Evolutionary conservation across 2,329 filamentous ascomycete species (phyloP), one percentile per base, ranked within the genome.

Genomic region (Alternaria sp.): DNA sequence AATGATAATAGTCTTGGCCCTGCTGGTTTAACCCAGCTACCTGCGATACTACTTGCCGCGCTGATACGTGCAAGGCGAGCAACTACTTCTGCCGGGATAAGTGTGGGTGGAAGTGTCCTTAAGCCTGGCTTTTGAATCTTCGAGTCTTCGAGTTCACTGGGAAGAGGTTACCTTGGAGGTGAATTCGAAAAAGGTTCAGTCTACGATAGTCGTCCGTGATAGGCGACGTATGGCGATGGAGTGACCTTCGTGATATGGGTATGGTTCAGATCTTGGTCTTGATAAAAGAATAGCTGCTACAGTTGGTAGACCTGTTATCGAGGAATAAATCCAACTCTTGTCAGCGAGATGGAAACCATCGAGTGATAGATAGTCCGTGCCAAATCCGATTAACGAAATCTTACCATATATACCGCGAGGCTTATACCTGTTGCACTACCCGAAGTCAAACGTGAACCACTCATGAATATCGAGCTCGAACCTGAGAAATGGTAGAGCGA

Each of bases 21-120:
- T 57, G 54, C 44, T 57, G 28, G 44, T 32, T 57, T 26, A 49
- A 47, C 28, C 54, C 54, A 12, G 12, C 11, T n/a, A 13, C 23
- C 17, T 57, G 54, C 13, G 21, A 32, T n/a, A 12, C 8, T 9
- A 13, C 25, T 32, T 57, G 44, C 54, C 40, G 44, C 4, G 11
- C 19, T 26, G 44, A 57, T 2, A 57, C 54, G 7, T 57, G 54
- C 21, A 44, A 43, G 15, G 13, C 15, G 25, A 32, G 15, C 15
- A 4, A 21, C 10, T 19, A 19, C 13, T 57, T 32, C 54, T 57
- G 54, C 19, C 25, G 30, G 54, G 15, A 80, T 78, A 81, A 19
- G 52, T 64, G 43, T 25, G 13, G 49, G 9, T 51, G 32, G 12
- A 51, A 8, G 12, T n/a, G 21, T 13, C 30, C 26, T 10, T 51